Evolutionary conservation across 306 rosid species (phyloP).

Genomic region (Cyamopsis tetragonoloba): DNA sequence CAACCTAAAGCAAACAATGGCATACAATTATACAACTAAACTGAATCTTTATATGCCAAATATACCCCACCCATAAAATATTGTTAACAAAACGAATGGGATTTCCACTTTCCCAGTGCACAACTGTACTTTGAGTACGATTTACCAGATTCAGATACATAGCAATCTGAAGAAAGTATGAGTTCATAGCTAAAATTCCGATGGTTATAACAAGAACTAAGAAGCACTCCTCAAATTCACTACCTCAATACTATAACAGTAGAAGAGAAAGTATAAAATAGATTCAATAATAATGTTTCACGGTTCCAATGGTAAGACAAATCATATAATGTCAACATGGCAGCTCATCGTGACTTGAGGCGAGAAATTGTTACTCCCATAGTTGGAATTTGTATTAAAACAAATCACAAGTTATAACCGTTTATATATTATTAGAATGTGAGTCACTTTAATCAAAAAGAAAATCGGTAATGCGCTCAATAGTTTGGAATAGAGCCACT

Average conservation of each 20-base stretch:
- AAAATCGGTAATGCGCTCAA: too few species aligned
- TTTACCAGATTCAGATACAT: neutral
- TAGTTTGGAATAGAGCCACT: conserved; percentile 1
- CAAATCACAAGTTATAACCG: too few species aligned
- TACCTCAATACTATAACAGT: neutral
- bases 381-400: too few species aligned
- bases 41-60: neutral
- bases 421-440: too few species aligned
- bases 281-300: neutral
- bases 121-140: neutral
- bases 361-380: too few species aligned
- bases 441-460: too few species aligned
- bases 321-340: too few species aligned
- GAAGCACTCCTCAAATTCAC: neutral
- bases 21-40: neutral
- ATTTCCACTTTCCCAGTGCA: conserved; percentile 9
- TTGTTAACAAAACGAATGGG: neutral
- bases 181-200: neutral
- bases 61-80: neutral
- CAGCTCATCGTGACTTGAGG: too few species aligned
- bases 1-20: conserved; percentile 6
- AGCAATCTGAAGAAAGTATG: neutral
- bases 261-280: neutral
- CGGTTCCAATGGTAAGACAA: conserved; percentile 4
- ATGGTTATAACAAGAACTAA: neutral